A percentile compares a stretch with the other conserved stretches of the same genome.
These are phyloP conservation scores for Chlamydomonas incerta DNA, from an alignment of 139 green algal species.

Conservation along the genomic window DNA sequence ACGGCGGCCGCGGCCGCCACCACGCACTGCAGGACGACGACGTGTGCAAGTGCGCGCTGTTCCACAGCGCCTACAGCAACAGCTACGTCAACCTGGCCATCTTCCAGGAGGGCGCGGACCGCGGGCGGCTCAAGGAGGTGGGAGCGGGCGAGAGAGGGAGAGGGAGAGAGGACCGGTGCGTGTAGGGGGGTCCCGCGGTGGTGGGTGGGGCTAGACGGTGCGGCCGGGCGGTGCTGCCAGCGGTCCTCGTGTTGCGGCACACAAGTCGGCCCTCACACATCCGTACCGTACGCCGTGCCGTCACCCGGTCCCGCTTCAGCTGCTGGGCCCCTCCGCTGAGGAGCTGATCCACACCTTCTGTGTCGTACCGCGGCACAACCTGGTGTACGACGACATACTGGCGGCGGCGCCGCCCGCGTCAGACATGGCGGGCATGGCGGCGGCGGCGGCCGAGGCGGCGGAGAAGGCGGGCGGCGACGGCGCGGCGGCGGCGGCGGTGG, in stretches of 20 bases:
- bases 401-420: neutral
- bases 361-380: constrained; percentile 29
- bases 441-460: neutral
- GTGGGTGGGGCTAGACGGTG: neutral
- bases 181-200: no score
- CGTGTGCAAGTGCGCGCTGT: constrained; percentile 44
- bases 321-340: constrained; percentile 9
- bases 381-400: constrained; percentile 31
- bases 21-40: constrained; percentile 42
- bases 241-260: no score
- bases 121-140: constrained; percentile 30
- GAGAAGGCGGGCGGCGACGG: neutral
- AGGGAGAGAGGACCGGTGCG: neutral
- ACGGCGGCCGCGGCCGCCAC: neutral
- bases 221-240: no score
- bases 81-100: constrained; percentile 56
- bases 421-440: constrained; percentile 2
- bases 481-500: neutral
- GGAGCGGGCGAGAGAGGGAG: neutral
- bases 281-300: no score
- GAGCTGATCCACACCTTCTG: constrained; percentile 44
- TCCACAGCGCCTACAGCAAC: constrained; percentile 58
- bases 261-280: no score
- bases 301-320: no score
- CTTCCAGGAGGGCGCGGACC: constrained; percentile 47